Conservation (phyloP, 2,329 filamentous ascomycete species). For the Leptographium flavum region DNA sequence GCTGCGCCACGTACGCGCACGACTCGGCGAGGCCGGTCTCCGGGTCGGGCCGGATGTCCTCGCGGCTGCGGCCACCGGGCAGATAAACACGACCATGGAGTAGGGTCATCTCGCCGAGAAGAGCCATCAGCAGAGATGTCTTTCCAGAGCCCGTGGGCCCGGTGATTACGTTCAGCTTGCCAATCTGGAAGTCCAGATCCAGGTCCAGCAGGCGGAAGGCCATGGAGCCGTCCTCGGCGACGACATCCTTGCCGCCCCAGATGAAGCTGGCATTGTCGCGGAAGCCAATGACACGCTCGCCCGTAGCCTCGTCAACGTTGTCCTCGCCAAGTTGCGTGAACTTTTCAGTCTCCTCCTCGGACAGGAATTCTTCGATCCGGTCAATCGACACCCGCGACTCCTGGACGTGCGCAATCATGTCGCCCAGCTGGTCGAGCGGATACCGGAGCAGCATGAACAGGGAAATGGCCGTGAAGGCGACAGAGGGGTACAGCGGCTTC, state of each 20-base stretch:
- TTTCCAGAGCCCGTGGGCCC: conserved; percentile 92
- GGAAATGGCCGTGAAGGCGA: conserved; percentile 92
- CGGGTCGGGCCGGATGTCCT: conserved; percentile 69
- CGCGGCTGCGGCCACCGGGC: conserved; percentile 71
- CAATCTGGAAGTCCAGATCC: conserved; percentile 68
- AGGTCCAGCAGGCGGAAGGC: conserved; percentile 75
- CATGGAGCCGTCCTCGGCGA: conserved; percentile 50
- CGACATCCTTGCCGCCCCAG: conserved; percentile 63
- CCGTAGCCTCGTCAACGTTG: conserved; percentile 53
- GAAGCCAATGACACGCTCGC: conserved; percentile 69
- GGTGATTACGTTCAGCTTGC: conserved; percentile 81
- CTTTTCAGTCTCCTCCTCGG: conserved; percentile 91
- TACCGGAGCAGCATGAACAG: conserved; percentile 89
- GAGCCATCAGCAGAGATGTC: conserved; percentile 87
- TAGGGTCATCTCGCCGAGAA: conserved; percentile 90
- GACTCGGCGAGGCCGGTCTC: conserved; percentile 80
- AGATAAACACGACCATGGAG: conserved; percentile 69
- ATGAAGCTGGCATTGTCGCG: conserved; percentile 63
- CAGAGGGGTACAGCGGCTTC: conserved; percentile 77
- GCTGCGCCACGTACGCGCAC: conserved; percentile 90
- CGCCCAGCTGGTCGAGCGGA: conserved; percentile 86
- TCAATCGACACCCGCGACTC: conserved; percentile 95
- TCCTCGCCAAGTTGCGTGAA: conserved; percentile 68
- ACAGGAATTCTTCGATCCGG: conserved; percentile 86
- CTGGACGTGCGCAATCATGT: conserved; percentile 97